phyloP scores from a whole-genome alignment of 129 eudicot genomes.

The Sambucus nigra region DNA sequence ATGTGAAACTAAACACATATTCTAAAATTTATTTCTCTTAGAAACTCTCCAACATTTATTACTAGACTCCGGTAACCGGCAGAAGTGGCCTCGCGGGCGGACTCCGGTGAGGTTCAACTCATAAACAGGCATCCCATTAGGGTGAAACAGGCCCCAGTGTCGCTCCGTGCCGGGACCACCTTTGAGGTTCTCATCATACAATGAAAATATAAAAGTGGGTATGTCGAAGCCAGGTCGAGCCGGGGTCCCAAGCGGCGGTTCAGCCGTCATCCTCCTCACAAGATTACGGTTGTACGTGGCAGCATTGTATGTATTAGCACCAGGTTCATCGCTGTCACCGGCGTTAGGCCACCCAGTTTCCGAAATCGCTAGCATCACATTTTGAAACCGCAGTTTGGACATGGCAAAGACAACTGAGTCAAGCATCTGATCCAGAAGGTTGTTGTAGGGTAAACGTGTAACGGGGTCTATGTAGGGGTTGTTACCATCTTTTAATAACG shows the following conservation, averaged over 20 bases:
- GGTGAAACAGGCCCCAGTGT: slow-evolving; percentile 62
- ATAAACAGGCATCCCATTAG: slow-evolving; percentile 49
- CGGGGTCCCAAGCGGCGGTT: slow-evolving; percentile 63
- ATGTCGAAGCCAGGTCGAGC: slow-evolving; percentile 53
- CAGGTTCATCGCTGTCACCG: slow-evolving; percentile 57
- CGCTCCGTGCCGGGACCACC: slow-evolving; percentile 63
- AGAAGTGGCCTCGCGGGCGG: no score
- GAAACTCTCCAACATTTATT: no score
- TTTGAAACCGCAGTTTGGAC: slow-evolving; percentile 39
- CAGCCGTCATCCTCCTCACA: slow-evolving; percentile 26
- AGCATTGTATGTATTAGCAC: slow-evolving; percentile 69
- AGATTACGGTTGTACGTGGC: slow-evolving; percentile 65
- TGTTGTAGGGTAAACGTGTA: slow-evolving; percentile 40
- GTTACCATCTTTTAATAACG: slow-evolving; percentile 31
- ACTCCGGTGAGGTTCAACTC: slow-evolving; percentile 43
- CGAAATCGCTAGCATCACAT: slow-evolving; percentile 35
- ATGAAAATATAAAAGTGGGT: slow-evolving; percentile 60
- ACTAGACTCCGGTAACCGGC: no score
- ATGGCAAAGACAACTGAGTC: slow-evolving; percentile 71
- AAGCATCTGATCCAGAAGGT: slow-evolving; percentile 78
- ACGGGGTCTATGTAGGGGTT: slow-evolving; percentile 35
- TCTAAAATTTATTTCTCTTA: no score
- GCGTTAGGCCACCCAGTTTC: slow-evolving; percentile 91
- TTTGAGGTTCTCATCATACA: slow-evolving; percentile 66
- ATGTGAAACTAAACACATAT: no score